Percentiles rank a stretch among this genome's conserved stretches.
phyloP scores from a whole-genome alignment of 1,139 yeast genomes.

The Blastobotrys persicus region DNA sequence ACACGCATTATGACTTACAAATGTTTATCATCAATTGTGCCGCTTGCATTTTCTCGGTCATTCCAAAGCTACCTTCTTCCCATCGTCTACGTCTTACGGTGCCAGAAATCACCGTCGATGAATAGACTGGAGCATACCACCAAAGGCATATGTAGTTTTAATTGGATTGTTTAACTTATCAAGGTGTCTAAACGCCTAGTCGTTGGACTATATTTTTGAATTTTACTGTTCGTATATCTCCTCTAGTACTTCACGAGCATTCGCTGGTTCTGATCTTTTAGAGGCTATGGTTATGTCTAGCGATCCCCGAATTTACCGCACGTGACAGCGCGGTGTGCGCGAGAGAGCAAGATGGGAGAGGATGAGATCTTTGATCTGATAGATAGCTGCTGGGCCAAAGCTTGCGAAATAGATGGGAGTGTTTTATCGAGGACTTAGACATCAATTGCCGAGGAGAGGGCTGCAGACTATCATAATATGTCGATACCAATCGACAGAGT shows the following conservation, averaged over 20 bases:
- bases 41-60: slow-evolving; percentile 76
- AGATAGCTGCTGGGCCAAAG: too few species aligned
- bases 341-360: too few species aligned
- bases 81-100: slow-evolving; percentile 41
- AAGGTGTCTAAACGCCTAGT: too few species aligned
- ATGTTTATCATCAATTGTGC: slow-evolving; percentile 76
- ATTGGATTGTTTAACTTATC: background rate
- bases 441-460: background rate
- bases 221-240: too few species aligned
- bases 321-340: too few species aligned
- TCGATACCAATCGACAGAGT: background rate
- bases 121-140: background rate
- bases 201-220: too few species aligned
- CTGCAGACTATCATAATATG: background rate
- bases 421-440: background rate
- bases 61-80: slow-evolving; percentile 77
- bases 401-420: background rate
- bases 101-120: slow-evolving; percentile 27
- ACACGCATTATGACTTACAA: slow-evolving; percentile 77
- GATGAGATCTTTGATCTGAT: background rate
- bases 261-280: too few species aligned
- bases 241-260: too few species aligned
- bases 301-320: too few species aligned
- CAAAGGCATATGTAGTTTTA: background rate
- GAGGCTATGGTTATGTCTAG: too few species aligned